Conservation (phyloP, 371 early-diverging fungal genomes). For the Zopfochytrium polystomum region DNA sequence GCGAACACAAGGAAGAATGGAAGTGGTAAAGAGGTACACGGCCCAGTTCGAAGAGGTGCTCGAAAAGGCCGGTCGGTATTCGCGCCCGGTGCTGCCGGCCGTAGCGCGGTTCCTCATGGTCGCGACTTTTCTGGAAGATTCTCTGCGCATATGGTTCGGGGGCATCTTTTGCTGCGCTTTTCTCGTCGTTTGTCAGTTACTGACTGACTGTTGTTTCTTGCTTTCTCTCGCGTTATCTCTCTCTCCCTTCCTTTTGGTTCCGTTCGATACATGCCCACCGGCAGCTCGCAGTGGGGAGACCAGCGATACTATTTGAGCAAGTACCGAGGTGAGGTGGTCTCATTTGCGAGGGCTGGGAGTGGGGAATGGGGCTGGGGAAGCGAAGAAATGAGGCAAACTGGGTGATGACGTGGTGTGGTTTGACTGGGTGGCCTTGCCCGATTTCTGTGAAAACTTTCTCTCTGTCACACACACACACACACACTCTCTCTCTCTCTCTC, state of each 20-base stretch:
- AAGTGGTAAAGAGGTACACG: constrained; percentile 22
- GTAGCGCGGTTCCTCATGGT: constrained; percentile 87
- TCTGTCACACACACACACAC: too few species aligned
- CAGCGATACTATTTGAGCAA: constrained; percentile 12
- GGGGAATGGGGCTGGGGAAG: constrained; percentile 50
- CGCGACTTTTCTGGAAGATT: constrained; percentile 91
- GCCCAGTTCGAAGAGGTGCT: constrained; percentile 69
- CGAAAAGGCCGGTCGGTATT: constrained; percentile 64
- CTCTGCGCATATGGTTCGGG: constrained; percentile 68
- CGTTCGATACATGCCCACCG: not conserved
- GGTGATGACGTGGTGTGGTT: constrained; percentile 63
- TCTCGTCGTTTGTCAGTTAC: not conserved
- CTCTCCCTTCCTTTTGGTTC: not conserved
- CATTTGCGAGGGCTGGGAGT: not conserved
- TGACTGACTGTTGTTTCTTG: not conserved
- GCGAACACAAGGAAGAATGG: constrained; percentile 21
- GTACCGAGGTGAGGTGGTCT: constrained; percentile 14
- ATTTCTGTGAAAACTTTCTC: too few species aligned
- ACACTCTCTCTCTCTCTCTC: too few species aligned
- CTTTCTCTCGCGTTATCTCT: not conserved
- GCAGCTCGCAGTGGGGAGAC: constrained; percentile 19
- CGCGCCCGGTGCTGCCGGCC: constrained; percentile 85
- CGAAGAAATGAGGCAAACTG: constrained; percentile 80
- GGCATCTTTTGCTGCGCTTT: not conserved
- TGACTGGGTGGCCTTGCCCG: too few species aligned